Evolutionary conservation across 441 rosid genomes (phyloP), one percentile per base, ranked within the genome.

Genomic region (Pelargonium australe): DNA sequence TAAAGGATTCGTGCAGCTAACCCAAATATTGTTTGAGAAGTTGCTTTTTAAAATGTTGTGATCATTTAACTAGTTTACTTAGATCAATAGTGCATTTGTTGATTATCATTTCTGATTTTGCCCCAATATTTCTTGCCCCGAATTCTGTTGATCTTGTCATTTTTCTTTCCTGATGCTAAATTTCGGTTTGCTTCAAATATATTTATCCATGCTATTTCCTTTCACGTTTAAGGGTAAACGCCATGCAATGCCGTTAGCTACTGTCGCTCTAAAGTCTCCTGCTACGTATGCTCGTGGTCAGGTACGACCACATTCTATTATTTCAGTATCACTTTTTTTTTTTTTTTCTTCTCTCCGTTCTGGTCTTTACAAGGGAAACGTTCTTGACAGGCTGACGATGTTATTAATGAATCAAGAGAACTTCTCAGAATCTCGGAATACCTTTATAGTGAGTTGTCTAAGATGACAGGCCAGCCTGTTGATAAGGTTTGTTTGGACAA

Each of bases 201-300:
- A 28, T 31, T 31, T 31, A 31, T 31, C 28, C 51, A 58, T 7
- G 37, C 23, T 63, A 53, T 17, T 47, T 66, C 41, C 57, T 70
- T 28, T 63, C 19, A 66, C 62, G 53, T 74, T 64, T 28, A 72
- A 93, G 98, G 96, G 94, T 67, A 68, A 84, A 63, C 94, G 92
- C 14, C 81, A 78, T 81, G 96, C 89, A 43, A 85, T 86, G 92
- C 96, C 92, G 31, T 82, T 84, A 72, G 84, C 95, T 65, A 89
- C 91, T 77, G 71, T 93, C 58, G 88, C 88, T 14, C 80, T 93
- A 60, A 81, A 80, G 3, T 81, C 96, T 72, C 98, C 97, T 37
- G 90, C 90, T n/a, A 97, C 96, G 69, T 85, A 92, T 72, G 98
- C 97, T 63, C 87, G 94, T 70, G 98, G 96, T 70, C 96, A 87